Evolutionary conservation across 75 land plant species (phyloP), one percentile per base, ranked within the genome.

Genomic region (Cryptomeria japonica): DNA sequence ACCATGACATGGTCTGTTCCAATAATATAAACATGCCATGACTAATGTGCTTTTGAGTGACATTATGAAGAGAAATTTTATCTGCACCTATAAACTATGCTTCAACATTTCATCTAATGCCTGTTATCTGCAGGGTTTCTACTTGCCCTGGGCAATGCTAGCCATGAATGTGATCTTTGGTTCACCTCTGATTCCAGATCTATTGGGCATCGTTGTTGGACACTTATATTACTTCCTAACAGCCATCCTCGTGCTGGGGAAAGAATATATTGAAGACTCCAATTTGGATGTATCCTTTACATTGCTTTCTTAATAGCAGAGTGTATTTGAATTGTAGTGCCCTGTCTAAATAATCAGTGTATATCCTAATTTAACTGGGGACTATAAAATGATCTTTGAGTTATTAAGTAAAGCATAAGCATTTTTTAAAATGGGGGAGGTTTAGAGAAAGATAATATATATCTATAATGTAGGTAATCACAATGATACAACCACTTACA

Each of bases 81-180:
- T 32, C 34, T 32, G 41, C 9, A 19, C 11, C 1, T 34, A 42
- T 64, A 42, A 53, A 87, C 18, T 88, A 44, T 87, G 56, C 28
- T 32, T 38, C 14, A 0, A 46, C 14, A 80, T 38, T 38, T 88
- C n/a, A 53, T 58, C n/a, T 76, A 37, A 25, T 80, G 34, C 56
- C 49, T 25, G 28, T 85, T 47, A 73, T 44, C 38, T 91, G 84
- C 94, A 97, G 99, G 99, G 95, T 84, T 98, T 98, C 92, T 98
- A 97, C 85, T 87, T 98, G 37, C 99, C 99, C 34, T 98, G 99
- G 99, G 95, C 93, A 25, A 95, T 98, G 96, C 95, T 98, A 46
- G 91, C 86, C 3, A 61, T 97, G 55, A 96, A 98, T 89, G 93
- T 94, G 58, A 91, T 98, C 13, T 97, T 98, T 91, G 99, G 99